These are phyloP conservation scores for Petunia hybrid DNA, from an alignment of 305 asterid genomes.

Conservation along the genomic window DNA sequence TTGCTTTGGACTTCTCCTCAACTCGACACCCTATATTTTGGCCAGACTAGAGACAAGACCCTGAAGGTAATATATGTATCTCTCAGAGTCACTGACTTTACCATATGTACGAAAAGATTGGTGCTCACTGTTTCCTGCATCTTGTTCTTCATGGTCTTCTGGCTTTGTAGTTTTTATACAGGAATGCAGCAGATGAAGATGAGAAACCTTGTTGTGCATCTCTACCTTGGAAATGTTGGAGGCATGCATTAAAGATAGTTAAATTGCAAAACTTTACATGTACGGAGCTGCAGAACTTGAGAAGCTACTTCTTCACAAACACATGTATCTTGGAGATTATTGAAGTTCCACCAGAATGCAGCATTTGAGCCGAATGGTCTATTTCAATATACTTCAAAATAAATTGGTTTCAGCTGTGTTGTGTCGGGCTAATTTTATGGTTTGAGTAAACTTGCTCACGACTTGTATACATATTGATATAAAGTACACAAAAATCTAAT, in stretches of 20 bases:
- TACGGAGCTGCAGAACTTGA: neutral
- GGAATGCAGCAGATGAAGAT: neutral
- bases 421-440: neutral
- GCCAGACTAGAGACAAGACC: neutral
- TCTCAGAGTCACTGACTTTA: neutral
- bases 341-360: neutral
- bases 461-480: neutral
- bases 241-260: neutral
- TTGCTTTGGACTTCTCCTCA: conserved; percentile 1
- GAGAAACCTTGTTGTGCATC: neutral
- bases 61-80: neutral
- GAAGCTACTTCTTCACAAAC: neutral
- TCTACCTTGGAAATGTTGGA: conserved; percentile 19
- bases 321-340: neutral
- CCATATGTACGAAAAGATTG: too few relatives aligned
- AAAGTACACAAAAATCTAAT: too few relatives aligned
- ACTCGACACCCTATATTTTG: neutral
- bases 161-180: neutral
- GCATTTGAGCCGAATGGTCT: too few relatives aligned
- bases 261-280: conserved; percentile 2
- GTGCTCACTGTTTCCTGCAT: neutral
- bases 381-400: neutral
- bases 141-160: neutral
- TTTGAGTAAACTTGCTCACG: neutral
- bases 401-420: neutral